These are phyloP conservation scores for Secale cereale DNA, from an alignment of 176 grass and related monocot species.

Conservation along the genomic window DNA sequence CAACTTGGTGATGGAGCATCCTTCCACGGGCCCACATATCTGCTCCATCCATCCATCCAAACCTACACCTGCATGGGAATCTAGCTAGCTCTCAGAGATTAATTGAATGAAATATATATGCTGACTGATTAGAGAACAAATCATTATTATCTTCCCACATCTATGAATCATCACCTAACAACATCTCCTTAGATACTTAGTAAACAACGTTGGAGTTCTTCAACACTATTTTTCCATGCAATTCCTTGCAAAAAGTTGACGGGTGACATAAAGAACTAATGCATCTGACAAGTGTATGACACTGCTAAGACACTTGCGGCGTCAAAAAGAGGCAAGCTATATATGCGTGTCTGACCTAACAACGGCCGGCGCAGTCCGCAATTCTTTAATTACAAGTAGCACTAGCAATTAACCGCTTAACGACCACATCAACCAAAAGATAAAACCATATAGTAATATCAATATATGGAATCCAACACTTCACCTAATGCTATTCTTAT, in stretches of 20 bases:
- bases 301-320: background rate
- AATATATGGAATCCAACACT: background rate
- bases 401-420: constrained; percentile 14
- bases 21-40: constrained; percentile 8
- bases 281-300: background rate
- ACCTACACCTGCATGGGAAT: background rate
- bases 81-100: background rate
- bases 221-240: background rate
- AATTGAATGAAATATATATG: background rate
- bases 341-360: background rate
- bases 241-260: background rate
- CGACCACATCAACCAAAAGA: background rate
- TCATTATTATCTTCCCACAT: background rate
- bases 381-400: background rate
- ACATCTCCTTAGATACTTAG: background rate
- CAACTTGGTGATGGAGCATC: constrained; percentile 25
- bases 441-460: background rate
- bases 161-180: background rate
- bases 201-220: constrained; percentile 12
- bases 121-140: too few species aligned
- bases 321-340: background rate
- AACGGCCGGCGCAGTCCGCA: constrained; percentile 3
- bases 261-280: background rate
- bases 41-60: constrained; percentile 23
- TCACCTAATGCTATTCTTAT: constrained; percentile 29